Evolutionary conservation across 2,329 filamentous ascomycete genomes (phyloP), one percentile per base, ranked within the genome.

Genomic region (Fusarium sp.): DNA sequence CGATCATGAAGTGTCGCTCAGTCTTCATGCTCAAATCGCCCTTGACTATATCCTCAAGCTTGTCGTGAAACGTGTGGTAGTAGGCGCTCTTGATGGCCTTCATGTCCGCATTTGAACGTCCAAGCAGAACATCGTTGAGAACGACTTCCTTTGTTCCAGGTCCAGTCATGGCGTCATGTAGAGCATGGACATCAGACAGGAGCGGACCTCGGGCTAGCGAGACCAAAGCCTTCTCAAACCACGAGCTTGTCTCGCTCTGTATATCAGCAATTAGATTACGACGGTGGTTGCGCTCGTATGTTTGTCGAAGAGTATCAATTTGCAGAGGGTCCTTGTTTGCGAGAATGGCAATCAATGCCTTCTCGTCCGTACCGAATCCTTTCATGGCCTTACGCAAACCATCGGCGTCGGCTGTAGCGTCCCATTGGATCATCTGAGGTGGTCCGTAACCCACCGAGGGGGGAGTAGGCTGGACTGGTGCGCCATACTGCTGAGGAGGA

Each of bases 361-460:
- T 91, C 79, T 98, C 94, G 75, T 98, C 89, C 0, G 94, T 98
- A 34, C 94, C 95, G 67, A 97, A 93, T 0, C 94, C 94, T 80
- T 97, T 97, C 93, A 98, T 97, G 4, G 95, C 93, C 72, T 87
- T 87, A 55, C 93, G 89, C 23, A 97, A 83, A 6, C 84, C 87
- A 60, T 93, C 88, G 0, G 93, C 91, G 72, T 96, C 90, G 14
- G 84, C 81, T 5, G 82, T 85, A 49, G 89, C 90, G 69, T 97
- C 90, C 84, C 86, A 90, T 30, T 88, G 84, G 44, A 93, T 91
- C 46, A 88, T 83, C 74, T 92, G 91, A 14, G 89, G 88, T 0
- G 91, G 86, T 4, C 89, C 89, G 75, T 97, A 98, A 37, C 94
- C 94, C 1, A 86, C 80, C 0, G 92, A 92, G 1, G 93, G 88